phyloP scores from a whole-genome alignment of 306 rosid species.

The Psophocarpus tetragonolobus region DNA sequence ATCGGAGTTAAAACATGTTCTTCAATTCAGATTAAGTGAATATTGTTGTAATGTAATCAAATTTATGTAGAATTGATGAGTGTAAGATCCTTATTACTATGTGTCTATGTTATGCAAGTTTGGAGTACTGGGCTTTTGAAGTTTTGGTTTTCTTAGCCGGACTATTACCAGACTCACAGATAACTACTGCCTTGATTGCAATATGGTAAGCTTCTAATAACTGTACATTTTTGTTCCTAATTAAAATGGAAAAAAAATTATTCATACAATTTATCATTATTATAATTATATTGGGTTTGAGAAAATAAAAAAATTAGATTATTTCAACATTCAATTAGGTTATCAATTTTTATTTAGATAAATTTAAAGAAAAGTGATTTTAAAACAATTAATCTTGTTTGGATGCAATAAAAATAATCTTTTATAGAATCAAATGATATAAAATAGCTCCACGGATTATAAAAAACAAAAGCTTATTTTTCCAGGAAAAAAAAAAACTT shows the following conservation, averaged over 20 bases:
- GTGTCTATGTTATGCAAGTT: conserved; percentile 51
- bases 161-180: conserved; percentile 62
- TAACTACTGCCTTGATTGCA: conserved; percentile 77
- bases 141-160: conserved; percentile 80
- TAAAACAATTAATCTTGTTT: too few species aligned
- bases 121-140: conserved; percentile 95
- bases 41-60: background rate
- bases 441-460: too few species aligned
- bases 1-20: background rate
- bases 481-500: too few species aligned
- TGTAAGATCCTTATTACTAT: background rate
- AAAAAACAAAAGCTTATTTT: too few species aligned
- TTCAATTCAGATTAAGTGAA: background rate
- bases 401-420: too few species aligned
- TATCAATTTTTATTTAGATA: too few species aligned
- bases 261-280: background rate
- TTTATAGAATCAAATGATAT: too few species aligned
- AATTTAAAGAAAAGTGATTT: too few species aligned
- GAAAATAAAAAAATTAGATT: too few species aligned
- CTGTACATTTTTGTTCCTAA: background rate
- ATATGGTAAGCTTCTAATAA: conserved; percentile 56
- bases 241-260: background rate
- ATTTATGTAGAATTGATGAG: too few species aligned
- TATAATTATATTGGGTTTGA: too few species aligned
- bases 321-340: too few species aligned